Evolutionary conservation across 1,139 yeast species (phyloP), one percentile per base, ranked within the genome.

Genomic region (Candida sp.): DNA sequence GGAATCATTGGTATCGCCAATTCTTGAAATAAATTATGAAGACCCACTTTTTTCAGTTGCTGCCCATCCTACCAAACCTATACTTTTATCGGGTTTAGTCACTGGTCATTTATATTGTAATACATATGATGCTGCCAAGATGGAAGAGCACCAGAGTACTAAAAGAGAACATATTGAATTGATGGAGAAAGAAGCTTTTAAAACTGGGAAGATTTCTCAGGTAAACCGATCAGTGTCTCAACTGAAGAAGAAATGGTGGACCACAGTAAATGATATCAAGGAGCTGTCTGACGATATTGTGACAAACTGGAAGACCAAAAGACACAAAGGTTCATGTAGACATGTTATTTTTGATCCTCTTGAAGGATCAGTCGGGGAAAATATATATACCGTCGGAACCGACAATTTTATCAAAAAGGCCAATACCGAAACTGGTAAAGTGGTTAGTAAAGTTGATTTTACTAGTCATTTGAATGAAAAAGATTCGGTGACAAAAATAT

Each of bases 321-420:
- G 98, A 57, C 98, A 93, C 60, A 89, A 89, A 62, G 93, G 91
- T 1, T 86, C 96, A 47, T 88, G 96, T 49, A 68, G 99, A 37
- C 81, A 86, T 5, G 68, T 89, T 5, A 68, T 79, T 12, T 85
- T 88, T 60, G 91, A 86, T 49, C 77, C 80, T 2, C 61, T 69
- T 33, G 70, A 62, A 39, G 46, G 53, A n/a, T 63, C 68, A 11
- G 66, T 76, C 0, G 90, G 90, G 3, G 77, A 79, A 15, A 54
- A 58, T 41, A 48, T 87, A 1, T 87, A 72, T 53, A 75, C 96
- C 1, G 82, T 83, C 12, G 98, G 99, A 0, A 77, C 87, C 0
- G 99, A 93, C 53, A 79, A 81, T 44, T 79, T 87, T 4, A 68
- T 93, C 49, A 93, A 93, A 61, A 82, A 81, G 54, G 96, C 96